Evolutionary conservation across 2,329 filamentous ascomycete species (phyloP).

Genomic region (Verticillium nubilum): DNA sequence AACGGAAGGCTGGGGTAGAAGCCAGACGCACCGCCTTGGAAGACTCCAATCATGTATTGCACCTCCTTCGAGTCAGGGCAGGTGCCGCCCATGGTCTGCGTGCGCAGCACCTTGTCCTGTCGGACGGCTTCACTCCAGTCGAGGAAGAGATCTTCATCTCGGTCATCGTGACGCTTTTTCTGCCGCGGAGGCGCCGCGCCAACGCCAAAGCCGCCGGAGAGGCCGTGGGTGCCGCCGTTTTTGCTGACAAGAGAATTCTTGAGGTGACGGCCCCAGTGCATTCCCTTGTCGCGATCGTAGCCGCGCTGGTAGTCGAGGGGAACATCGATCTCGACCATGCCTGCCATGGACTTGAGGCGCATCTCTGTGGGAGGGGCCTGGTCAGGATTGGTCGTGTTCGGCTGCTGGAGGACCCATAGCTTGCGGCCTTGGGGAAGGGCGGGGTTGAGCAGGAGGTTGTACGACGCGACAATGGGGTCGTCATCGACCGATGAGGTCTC

Average conservation of each 20-base stretch:
- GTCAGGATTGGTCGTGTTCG: slow-evolving; percentile 64
- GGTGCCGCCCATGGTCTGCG: slow-evolving; percentile 82
- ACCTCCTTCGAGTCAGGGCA: slow-evolving; percentile 64
- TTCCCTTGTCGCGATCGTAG: slow-evolving; percentile 80
- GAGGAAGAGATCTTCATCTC: slow-evolving; percentile 41
- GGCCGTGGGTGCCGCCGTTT: slow-evolving; percentile 61
- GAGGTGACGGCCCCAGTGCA: slow-evolving; percentile 77
- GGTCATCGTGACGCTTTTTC: slow-evolving; percentile 23
- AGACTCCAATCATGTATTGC: slow-evolving; percentile 90
- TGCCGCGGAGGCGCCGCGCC: slow-evolving; percentile 37
- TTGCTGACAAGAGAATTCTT: slow-evolving; percentile 52
- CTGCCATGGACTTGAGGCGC: slow-evolving; percentile 74
- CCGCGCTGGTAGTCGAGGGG: slow-evolving; percentile 66
- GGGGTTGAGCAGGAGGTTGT: slow-evolving; percentile 83
- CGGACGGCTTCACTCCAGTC: slow-evolving; percentile 65
- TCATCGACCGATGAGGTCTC: slow-evolving; percentile 33
- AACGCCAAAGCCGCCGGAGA: slow-evolving; percentile 69
- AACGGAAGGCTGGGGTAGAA: neutral
- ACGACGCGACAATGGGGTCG: slow-evolving; percentile 68
- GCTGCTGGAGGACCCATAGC: slow-evolving; percentile 83
- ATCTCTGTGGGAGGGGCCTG: slow-evolving; percentile 59
- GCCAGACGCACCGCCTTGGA: slow-evolving; percentile 64
- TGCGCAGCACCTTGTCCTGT: slow-evolving; percentile 67
- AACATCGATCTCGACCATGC: slow-evolving; percentile 90
- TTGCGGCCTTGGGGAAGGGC: slow-evolving; percentile 55